Evolutionary conservation across 345 rosid species (phyloP).

Genomic region (Lepidium sativum): DNA sequence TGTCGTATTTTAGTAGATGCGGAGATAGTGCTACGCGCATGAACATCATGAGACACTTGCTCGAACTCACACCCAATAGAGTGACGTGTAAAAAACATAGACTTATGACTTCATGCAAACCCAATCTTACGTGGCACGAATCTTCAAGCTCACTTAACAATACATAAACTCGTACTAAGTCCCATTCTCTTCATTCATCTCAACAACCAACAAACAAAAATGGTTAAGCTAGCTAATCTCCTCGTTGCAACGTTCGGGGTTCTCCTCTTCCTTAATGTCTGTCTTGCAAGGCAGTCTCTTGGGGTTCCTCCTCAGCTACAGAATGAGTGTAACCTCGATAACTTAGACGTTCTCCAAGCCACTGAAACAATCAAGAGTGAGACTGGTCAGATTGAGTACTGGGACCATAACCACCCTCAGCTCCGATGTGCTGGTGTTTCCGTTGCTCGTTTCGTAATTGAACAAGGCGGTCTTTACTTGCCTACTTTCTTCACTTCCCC

Average conservation of each 20-base stretch:
- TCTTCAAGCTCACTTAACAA: background rate
- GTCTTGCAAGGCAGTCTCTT: constrained; percentile 17
- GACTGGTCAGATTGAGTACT: constrained; percentile 43
- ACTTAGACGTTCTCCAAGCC: constrained; percentile 40
- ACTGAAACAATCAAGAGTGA: constrained; percentile 33
- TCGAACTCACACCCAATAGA: background rate
- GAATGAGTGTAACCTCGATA: constrained; percentile 40
- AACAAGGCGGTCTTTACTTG: constrained; percentile 45
- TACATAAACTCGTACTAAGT: constrained; percentile 9
- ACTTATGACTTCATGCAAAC: constrained; percentile 18
- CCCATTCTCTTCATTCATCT: constrained; percentile 3
- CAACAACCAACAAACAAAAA: background rate
- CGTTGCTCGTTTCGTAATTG: constrained; percentile 31
- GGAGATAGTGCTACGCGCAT: constrained; percentile 7
- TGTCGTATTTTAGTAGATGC: constrained; percentile 2
- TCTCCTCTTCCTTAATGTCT: constrained; percentile 18
- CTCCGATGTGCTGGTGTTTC: constrained; percentile 56
- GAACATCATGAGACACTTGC: constrained; percentile 13
- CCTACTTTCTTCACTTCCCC: constrained; percentile 43
- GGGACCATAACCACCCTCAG: constrained; percentile 44
- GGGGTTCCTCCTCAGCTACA: constrained; percentile 29
- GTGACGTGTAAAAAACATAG: constrained; percentile 24
- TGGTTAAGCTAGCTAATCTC: constrained; percentile 11
- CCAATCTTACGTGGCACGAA: constrained; percentile 10
- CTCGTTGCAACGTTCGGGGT: constrained; percentile 14